Conservation (phyloP, 1,139 yeast species). For the Suhomyces panamericanus region DNA sequence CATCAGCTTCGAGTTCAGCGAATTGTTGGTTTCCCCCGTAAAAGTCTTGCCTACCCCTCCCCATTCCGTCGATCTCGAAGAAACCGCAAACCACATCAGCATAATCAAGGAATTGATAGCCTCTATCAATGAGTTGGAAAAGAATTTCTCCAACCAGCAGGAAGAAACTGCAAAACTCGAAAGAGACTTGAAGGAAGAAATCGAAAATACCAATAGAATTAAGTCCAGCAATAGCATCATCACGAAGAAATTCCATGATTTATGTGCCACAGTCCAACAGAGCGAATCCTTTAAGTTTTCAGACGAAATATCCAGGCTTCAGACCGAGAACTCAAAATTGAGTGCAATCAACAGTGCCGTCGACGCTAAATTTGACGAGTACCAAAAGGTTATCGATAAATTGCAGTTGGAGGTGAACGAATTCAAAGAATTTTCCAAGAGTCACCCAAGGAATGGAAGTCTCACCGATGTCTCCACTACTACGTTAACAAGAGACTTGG, state of each 20-base stretch:
- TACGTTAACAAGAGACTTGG: conserved; percentile 6
- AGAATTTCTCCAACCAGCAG: conserved; percentile 26
- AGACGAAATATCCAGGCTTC: conserved; percentile 18
- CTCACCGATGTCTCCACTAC: conserved; percentile 1
- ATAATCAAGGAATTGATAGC: conserved; percentile 19
- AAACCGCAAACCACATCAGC: conserved; percentile 18
- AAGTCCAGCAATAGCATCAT: conserved; percentile 22
- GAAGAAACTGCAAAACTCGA: conserved; percentile 25
- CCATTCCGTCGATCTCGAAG: conserved; percentile 18
- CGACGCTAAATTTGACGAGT: conserved; percentile 31
- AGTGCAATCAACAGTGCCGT: conserved; percentile 18
- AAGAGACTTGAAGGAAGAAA: conserved; percentile 24
- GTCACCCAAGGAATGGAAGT: conserved; percentile 10
- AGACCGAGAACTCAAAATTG: conserved; percentile 24
- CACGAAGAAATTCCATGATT: conserved; percentile 21
- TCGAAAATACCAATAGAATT: conserved; percentile 24
- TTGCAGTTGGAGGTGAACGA: conserved; percentile 36
- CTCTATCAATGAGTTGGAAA: conserved; percentile 23
- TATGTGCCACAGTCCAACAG: conserved; percentile 19
- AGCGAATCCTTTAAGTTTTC: conserved; percentile 4
- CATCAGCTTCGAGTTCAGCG: conserved; percentile 24
- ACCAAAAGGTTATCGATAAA: conserved; percentile 33
- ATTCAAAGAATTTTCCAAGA: conserved; percentile 22
- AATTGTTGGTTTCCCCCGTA: conserved; percentile 11
- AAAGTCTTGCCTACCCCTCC: conserved; percentile 19